Evolutionary conservation across 2,329 filamentous ascomycete genomes (phyloP).

Genomic region (Aspergillus versicolor): DNA sequence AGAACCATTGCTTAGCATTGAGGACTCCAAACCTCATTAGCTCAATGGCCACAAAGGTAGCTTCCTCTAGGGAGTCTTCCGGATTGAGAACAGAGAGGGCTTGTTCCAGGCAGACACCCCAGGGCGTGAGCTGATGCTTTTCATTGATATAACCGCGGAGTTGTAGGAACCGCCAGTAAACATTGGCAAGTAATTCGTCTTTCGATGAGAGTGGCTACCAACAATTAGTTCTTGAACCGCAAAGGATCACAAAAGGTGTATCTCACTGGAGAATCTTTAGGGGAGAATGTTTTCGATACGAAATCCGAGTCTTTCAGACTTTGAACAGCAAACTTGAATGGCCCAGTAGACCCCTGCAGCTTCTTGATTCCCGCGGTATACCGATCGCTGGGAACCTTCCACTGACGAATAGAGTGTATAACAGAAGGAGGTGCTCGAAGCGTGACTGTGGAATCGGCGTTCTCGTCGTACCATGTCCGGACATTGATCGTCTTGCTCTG

Average conservation of each 20-base stretch:
- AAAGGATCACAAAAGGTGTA: neutral
- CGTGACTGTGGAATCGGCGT: slow-evolving; percentile 64
- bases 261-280: slow-evolving; percentile 48
- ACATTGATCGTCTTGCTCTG: slow-evolving; percentile 75
- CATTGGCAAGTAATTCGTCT: slow-evolving; percentile 71
- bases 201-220: slow-evolving; percentile 57
- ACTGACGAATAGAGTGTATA: slow-evolving; percentile 58
- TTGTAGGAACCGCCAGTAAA: slow-evolving; percentile 85
- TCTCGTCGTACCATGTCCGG: slow-evolving; percentile 80
- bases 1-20: slow-evolving; percentile 66
- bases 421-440: slow-evolving; percentile 57
- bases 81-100: slow-evolving; percentile 65
- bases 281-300: slow-evolving; percentile 64
- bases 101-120: slow-evolving; percentile 76
- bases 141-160: slow-evolving; percentile 80
- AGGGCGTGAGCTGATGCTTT: slow-evolving; percentile 74
- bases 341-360: slow-evolving; percentile 29
- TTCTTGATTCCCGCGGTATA: slow-evolving; percentile 44
- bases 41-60: slow-evolving; percentile 80
- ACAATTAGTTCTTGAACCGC: slow-evolving; percentile 10
- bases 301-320: slow-evolving; percentile 70
- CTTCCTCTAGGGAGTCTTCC: slow-evolving; percentile 65
- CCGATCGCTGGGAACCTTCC: slow-evolving; percentile 67
- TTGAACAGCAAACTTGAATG: slow-evolving; percentile 51
- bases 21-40: slow-evolving; percentile 77